Base-by-base conservation (phyloP, 2,329 filamentous ascomycete species). In the Bimuria novae-zelandiae region DNA sequence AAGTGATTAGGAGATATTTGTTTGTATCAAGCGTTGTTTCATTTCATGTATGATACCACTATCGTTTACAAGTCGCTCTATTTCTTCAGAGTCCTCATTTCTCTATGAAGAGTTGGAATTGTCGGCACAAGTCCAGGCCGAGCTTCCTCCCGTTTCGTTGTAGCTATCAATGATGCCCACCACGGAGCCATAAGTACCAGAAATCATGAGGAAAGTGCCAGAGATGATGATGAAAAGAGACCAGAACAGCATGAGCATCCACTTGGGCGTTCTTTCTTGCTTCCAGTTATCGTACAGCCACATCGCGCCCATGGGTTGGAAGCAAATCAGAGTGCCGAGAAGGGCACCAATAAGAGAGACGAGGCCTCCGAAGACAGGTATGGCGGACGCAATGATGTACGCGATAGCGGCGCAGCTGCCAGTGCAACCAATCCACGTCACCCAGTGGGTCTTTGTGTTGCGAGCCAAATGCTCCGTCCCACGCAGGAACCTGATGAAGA, bases 401-500 rank as follows among this genome's bases (percentile, higher is more conserved):
- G 61, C 57, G 11, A 57, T 42, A 11, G 63, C 32, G 4, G 64
- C 52, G 11, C 52, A 56, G 14, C 57, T 54, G 23, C 49, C 55
- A 1, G 65, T 67, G 47, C 60, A 65, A 4, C 57, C 42, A 7
- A 68, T 52, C 65, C 65, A 68, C 19, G 57, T 60, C 8, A 60
- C 53, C 65, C 65, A 68, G 33, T 68, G 65, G n/a, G 41, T 62
- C 11, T 50, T 25, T 1, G 65, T 64, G 46, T 66, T 66, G 25
- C 57, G 53, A 7, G 52, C 54, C 79, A 86, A 68, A 85, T 86
- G 64, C 87, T 87, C 11, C 10, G 89, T 85, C 51, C 86, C 87
- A 0, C 86, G 85, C 40, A 90, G 84, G 49, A 89, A 77, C 51
- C 89, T 89, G 21, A 88, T 89, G 37, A 87, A 86, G n/a, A 67